Conservation (phyloP, 176 grass and related monocot genomes). For the Triticum turgidum region DNA sequence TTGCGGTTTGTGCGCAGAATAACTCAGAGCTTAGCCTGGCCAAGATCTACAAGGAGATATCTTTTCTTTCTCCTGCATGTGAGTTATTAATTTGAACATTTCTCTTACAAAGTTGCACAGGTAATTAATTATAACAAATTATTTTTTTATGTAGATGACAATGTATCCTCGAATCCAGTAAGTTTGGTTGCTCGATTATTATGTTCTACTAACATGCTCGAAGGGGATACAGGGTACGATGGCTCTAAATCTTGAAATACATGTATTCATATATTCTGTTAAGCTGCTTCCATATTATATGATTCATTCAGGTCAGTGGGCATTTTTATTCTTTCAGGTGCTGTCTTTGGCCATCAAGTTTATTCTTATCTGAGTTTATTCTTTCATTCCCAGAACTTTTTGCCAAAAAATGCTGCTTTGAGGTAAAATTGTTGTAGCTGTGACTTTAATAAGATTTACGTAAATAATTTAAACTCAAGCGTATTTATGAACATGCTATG, state of each 20-base stretch:
- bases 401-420: constrained; percentile 64
- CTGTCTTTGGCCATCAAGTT: constrained; percentile 89
- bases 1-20: constrained; percentile 34
- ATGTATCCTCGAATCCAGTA: constrained; percentile 30
- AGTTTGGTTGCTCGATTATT: constrained; percentile 50
- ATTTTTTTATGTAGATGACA: constrained; percentile 34
- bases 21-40: constrained; percentile 29
- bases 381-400: constrained; percentile 72
- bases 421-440: constrained; percentile 48
- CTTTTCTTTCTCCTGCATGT: constrained; percentile 72
- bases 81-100: constrained; percentile 30
- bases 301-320: constrained; percentile 8
- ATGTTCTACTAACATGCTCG: constrained; percentile 93
- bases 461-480: not conserved
- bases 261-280: not conserved
- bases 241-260: not conserved
- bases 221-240: constrained; percentile 97
- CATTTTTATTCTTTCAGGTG: constrained; percentile 59
- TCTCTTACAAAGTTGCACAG: constrained; percentile 7
- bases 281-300: not conserved
- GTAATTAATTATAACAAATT: not conserved
- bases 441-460: constrained; percentile 13
- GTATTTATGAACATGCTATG: constrained; percentile 15
- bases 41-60: constrained; percentile 71
- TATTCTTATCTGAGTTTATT: constrained; percentile 85